Percentiles rank a stretch among this genome's conserved stretches.
Evolutionary conservation across 257 asterid species (phyloP).

Genomic region (Coffea eugenioides): DNA sequence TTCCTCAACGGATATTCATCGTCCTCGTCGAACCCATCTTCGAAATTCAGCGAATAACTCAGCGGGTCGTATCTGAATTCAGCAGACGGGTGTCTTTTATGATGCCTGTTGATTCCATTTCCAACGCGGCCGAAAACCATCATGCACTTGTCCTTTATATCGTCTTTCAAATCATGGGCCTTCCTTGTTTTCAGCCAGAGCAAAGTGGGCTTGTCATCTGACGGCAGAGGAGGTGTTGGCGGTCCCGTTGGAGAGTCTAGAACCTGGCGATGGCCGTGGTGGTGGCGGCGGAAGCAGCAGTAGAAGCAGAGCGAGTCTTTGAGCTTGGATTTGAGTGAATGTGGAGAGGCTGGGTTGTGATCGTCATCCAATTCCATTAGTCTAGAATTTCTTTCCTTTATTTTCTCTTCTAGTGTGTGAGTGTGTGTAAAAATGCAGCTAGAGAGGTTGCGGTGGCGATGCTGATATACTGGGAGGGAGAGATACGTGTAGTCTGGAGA

Average conservation of each 20-base stretch:
- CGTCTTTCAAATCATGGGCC: slow-evolving; percentile 30
- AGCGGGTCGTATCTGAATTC: slow-evolving; percentile 72
- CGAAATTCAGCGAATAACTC: slow-evolving; percentile 74
- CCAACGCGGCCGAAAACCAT: slow-evolving; percentile 38
- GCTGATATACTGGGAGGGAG: neutral
- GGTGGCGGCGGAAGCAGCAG: slow-evolving; percentile 56
- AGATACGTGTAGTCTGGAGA: neutral
- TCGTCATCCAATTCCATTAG: slow-evolving; percentile 25
- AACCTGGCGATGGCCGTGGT: slow-evolving; percentile 28
- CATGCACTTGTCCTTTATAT: slow-evolving; percentile 50
- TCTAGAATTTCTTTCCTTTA: neutral
- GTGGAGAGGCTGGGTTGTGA: slow-evolving; percentile 13
- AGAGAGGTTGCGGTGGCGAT: neutral
- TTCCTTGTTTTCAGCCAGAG: slow-evolving; percentile 38
- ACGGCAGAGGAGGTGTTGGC: slow-evolving; percentile 11
- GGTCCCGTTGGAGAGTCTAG: slow-evolving; percentile 29
- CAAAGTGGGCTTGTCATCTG: slow-evolving; percentile 51
- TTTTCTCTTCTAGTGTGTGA: neutral
- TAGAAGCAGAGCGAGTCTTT: slow-evolving; percentile 47
- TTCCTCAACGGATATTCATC: slow-evolving; percentile 39
- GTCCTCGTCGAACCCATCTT: slow-evolving; percentile 51
- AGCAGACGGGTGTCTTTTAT: slow-evolving; percentile 42
- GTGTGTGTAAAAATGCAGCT: neutral
- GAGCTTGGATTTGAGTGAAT: slow-evolving; percentile 47
- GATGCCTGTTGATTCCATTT: slow-evolving; percentile 25